Conservation (phyloP, 805 yeast species). For the Pichia scutulata region DNA sequence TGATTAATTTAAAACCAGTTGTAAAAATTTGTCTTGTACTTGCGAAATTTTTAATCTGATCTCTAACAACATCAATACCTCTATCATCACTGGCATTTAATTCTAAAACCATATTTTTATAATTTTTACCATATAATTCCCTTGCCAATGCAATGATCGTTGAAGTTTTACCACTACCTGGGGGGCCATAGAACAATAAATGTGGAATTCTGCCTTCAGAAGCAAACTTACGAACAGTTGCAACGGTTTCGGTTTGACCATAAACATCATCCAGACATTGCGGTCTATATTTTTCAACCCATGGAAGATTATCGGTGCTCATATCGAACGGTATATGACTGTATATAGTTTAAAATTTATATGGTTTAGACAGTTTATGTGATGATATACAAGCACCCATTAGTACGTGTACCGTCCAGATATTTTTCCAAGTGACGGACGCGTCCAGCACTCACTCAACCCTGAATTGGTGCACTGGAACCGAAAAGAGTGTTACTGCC, state of each 20-base stretch:
- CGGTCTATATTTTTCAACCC: slow-evolving; percentile 98
- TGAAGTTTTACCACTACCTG: slow-evolving; percentile 90
- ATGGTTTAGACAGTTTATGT: no score
- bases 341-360: no score
- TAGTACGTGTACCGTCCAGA: no score
- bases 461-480: not conserved
- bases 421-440: not conserved
- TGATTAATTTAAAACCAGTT: slow-evolving; percentile 77
- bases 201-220: slow-evolving; percentile 83
- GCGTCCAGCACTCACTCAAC: not conserved
- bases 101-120: slow-evolving; percentile 85
- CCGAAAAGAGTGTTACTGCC: slow-evolving; percentile 5
- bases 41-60: slow-evolving; percentile 94
- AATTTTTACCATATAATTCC: slow-evolving; percentile 76
- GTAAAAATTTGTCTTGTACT: slow-evolving; percentile 89
- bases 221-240: slow-evolving; percentile 79
- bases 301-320: slow-evolving; percentile 48
- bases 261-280: slow-evolving; percentile 73
- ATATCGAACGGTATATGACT: no score
- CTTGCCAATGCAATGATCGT: slow-evolving; percentile 81
- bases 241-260: slow-evolving; percentile 83
- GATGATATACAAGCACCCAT: no score
- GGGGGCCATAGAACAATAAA: slow-evolving; percentile 88
- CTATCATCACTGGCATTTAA: slow-evolving; percentile 96
- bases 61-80: slow-evolving; percentile 97